phyloP scores from a whole-genome alignment of 148 eudicot species.

The Chenopodium formosanum region DNA sequence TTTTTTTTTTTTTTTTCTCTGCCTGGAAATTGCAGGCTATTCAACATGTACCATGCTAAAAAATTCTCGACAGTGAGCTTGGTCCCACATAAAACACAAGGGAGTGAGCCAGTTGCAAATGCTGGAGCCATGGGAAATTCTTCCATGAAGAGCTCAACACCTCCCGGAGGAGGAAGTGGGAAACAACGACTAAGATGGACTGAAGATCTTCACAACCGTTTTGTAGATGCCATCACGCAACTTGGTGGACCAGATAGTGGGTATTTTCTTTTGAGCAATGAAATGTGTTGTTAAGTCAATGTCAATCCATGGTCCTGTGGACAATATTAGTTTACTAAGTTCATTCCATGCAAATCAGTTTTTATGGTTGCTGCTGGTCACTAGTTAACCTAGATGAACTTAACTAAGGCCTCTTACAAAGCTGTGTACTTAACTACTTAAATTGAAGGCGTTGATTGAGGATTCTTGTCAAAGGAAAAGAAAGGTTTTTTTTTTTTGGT shows the following conservation, averaged over 20 bases:
- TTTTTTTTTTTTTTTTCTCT: neutral
- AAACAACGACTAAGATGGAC: conserved; percentile 72
- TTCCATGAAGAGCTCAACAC: conserved; percentile 36
- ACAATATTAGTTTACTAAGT: neutral
- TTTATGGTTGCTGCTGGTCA: neutral
- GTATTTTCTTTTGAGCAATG: conserved; percentile 44
- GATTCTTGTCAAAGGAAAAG: neutral
- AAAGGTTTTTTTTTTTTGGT: neutral
- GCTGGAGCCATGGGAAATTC: conserved; percentile 40
- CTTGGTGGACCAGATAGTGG: conserved; percentile 87
- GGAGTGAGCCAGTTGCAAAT: conserved; percentile 43
- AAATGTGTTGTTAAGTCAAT: neutral
- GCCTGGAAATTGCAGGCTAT: conserved; percentile 21
- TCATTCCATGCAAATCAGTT: neutral
- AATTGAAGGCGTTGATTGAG: neutral
- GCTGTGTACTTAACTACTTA: too few relatives aligned
- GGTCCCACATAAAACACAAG: conserved; percentile 50
- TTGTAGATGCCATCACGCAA: conserved; percentile 68
- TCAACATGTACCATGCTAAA: conserved; percentile 49
- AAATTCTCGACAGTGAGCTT: conserved; percentile 46
- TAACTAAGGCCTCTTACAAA: too few relatives aligned
- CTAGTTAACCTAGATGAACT: neutral
- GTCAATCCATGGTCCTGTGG: neutral
- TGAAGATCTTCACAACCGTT: conserved; percentile 63
- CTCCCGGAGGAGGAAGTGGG: conserved; percentile 48